phyloP scores from a whole-genome alignment of 2,329 filamentous ascomycete species.

The Neoscytalidium dimidiatum region DNA sequence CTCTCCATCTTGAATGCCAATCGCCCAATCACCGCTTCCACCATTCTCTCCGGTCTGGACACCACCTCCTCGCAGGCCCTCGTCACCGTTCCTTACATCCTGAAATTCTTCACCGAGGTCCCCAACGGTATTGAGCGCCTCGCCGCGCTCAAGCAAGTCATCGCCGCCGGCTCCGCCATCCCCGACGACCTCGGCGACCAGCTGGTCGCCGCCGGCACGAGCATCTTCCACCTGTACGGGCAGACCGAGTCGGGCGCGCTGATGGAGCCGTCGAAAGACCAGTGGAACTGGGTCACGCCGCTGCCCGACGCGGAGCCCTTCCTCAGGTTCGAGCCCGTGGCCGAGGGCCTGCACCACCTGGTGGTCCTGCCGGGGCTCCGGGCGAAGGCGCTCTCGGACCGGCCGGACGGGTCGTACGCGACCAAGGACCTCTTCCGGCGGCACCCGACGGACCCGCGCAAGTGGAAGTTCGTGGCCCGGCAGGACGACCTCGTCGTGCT shows the following conservation, averaged over 20 bases:
- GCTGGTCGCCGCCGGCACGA: constrained; percentile 55
- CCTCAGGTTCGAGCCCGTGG: background rate
- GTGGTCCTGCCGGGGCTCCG: constrained; percentile 35
- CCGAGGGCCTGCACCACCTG: background rate
- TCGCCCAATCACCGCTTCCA: constrained; percentile 7
- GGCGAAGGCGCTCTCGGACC: constrained; percentile 33
- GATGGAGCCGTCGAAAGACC: constrained; percentile 61
- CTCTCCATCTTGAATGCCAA: constrained; percentile 1
- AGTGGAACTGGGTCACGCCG: constrained; percentile 61
- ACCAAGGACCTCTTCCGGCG: constrained; percentile 35
- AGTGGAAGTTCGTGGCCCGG: background rate
- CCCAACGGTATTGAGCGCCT: constrained; percentile 56
- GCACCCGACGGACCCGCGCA: background rate
- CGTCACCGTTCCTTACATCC: constrained; percentile 63
- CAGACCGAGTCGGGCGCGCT: constrained; percentile 62
- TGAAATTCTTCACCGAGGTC: constrained; percentile 65
- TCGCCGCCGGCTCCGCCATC: constrained; percentile 60
- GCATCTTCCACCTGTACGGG: constrained; percentile 54
- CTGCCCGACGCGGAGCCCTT: constrained; percentile 42
- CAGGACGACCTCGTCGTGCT: constrained; percentile 14
- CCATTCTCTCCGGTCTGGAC: background rate
- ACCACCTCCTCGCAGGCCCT: constrained; percentile 40
- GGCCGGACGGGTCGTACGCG: constrained; percentile 46
- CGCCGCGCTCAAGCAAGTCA: constrained; percentile 51
- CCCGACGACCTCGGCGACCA: constrained; percentile 61